These are phyloP conservation scores for Penicillium daleae DNA, from an alignment of 495 filamentous ascomycete genomes.

Conservation along the genomic window DNA sequence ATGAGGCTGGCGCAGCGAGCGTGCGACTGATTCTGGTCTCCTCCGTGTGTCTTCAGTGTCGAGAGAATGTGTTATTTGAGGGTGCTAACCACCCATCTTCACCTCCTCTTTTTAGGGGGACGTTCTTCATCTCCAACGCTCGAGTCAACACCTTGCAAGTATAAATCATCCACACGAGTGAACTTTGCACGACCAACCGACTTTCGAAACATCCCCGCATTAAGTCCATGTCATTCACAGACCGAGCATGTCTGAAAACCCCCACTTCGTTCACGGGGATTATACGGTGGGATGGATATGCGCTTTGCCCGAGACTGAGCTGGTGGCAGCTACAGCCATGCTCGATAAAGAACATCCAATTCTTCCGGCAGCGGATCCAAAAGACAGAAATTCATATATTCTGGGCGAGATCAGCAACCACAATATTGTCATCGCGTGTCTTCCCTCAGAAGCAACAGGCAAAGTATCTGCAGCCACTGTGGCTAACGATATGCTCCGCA, in stretches of 20 bases:
- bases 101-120: background rate
- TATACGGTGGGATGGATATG: conserved; percentile 12
- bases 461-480: conserved; percentile 1
- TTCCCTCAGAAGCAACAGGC: background rate
- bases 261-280: background rate
- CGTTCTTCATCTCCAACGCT: background rate
- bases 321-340: conserved; percentile 3
- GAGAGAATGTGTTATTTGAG: background rate
- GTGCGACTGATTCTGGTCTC: background rate
- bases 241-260: background rate
- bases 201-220: background rate
- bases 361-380: background rate
- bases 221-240: background rate
- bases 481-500: background rate
- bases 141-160: background rate
- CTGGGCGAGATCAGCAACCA: conserved; percentile 2
- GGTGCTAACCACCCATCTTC: background rate
- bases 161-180: background rate
- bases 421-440: conserved; percentile 7
- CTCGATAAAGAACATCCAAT: background rate
- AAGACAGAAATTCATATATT: background rate
- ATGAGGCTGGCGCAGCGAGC: background rate
- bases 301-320: background rate
- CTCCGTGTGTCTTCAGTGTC: background rate
- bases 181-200: background rate